phyloP scores from a whole-genome alignment of 805 yeast species.

The Saturnispora galanensis region DNA sequence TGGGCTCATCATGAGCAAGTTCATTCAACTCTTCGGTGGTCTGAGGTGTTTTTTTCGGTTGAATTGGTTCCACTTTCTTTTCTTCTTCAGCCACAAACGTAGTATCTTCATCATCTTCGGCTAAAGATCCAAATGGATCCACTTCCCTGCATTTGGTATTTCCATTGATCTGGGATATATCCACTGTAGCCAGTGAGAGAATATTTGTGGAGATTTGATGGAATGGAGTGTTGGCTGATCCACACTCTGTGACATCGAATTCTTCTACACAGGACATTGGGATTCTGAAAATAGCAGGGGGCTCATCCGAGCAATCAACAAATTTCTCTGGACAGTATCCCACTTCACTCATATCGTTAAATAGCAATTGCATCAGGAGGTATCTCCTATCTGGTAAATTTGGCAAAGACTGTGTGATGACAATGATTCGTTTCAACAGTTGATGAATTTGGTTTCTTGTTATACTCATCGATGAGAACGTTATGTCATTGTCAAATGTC shows the following conservation, averaged over 20 bases:
- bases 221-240: constrained; percentile 17
- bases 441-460: constrained; percentile 38
- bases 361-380: constrained; percentile 39
- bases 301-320: constrained; percentile 26
- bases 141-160: constrained; percentile 16
- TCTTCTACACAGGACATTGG: constrained; percentile 21
- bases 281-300: constrained; percentile 31
- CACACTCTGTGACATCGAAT: constrained; percentile 18
- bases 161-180: constrained; percentile 26
- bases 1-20: constrained; percentile 4
- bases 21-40: constrained; percentile 17
- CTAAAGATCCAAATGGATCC: constrained; percentile 20
- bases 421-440: constrained; percentile 41
- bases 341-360: constrained; percentile 36
- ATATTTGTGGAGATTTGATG: constrained; percentile 16
- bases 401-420: constrained; percentile 44
- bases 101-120: background rate
- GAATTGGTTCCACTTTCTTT: background rate
- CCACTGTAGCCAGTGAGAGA: constrained; percentile 22
- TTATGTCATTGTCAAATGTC: constrained; percentile 9
- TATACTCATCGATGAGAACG: constrained; percentile 19
- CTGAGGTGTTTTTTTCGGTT: constrained; percentile 15
- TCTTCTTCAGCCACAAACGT: constrained; percentile 1
- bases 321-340: constrained; percentile 39
- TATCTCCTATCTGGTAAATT: constrained; percentile 39